Evolutionary conservation across 208 protist genomes (phyloP), one percentile per base, ranked within the genome.

Genomic region (Borovskyia barvae): DNA sequence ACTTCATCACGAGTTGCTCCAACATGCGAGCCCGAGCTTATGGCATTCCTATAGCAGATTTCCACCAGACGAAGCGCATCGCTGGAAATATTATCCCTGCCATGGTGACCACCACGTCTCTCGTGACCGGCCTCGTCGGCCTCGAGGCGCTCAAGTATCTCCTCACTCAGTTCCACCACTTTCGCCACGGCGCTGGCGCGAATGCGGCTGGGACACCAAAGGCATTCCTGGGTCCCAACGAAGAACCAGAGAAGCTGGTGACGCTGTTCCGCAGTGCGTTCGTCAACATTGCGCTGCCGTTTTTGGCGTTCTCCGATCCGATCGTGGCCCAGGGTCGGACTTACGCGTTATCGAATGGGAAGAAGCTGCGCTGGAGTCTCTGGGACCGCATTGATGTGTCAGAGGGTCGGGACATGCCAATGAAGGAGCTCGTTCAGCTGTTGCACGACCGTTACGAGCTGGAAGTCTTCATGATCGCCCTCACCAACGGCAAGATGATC

Each of bases 11-110:
- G 5, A 74, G 77, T 39, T 83, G 69, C 66, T 91, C 93, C 20
- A 98, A 98, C 73, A 52, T 98, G 36, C 78, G 97, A n/a, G 97
- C 97, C 0, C 51, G 55, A 17, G 92, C 92, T 26, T 99, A 98
- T 54, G 52, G 54, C 26, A 99, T 99, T 61, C 86, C 91, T 0
- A 61, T 77, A 12, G 89, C 85, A 0, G 87, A 95, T 59, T 59
- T 85, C 3, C 48, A 77, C 36, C 57, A 76, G 14, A 97, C 88
- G 29, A 97, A 94, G 60, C 77, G 76, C 22, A 95, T 99, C 62
- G 95, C 97, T 5, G 97, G 98, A 24, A 98, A 98, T 64, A 99
- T 99, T 77, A 99, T 99, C 63, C 99, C 99, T 19, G 99, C 99
- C 8, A 99, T 99, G 82, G 97, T 99, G 42, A 99, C 99, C 15